These are phyloP conservation scores for Solidago caesia DNA, from an alignment of 129 eudicot genomes.

Conservation along the genomic window DNA sequence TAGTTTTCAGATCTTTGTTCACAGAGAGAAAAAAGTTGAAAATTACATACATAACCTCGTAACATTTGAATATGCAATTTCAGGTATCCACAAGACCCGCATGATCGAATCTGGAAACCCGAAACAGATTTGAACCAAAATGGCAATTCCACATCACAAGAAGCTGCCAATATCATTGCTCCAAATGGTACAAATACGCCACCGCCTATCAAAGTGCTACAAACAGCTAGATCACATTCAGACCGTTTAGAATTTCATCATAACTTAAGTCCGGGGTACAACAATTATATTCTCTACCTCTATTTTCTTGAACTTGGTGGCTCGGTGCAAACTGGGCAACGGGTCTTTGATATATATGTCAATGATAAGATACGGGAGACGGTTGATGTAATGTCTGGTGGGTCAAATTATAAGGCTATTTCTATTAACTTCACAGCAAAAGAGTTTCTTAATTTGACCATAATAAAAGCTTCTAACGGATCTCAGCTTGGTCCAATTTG, in stretches of 20 bases:
- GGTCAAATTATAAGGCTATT: conserved; percentile 32
- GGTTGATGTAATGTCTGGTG: conserved; percentile 45
- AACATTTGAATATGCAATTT: conserved; percentile 24
- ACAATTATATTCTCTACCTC: conserved; percentile 45
- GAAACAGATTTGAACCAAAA: conserved; percentile 34
- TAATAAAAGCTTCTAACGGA: conserved; percentile 44
- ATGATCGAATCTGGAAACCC: conserved; percentile 64
- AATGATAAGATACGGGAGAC: conserved; percentile 35
- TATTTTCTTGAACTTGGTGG: conserved; percentile 57
- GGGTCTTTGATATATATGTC: conserved; percentile 57
- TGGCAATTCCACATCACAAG: conserved; percentile 23
- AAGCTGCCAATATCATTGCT: conserved; percentile 7
- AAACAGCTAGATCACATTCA: conserved; percentile 58
- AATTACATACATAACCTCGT: not conserved
- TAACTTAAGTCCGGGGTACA: conserved; percentile 35
- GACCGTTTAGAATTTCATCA: conserved; percentile 52
- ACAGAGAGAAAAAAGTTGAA: not conserved
- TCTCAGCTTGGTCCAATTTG: conserved; percentile 66
- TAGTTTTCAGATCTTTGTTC: conserved; percentile 3
- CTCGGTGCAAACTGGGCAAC: conserved; percentile 53
- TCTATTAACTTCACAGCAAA: conserved; percentile 44
- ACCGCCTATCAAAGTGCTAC: conserved; percentile 57
- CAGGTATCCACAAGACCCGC: conserved; percentile 64
- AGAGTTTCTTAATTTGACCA: conserved; percentile 46
- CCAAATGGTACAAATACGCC: conserved; percentile 16